These are phyloP conservation scores for Puccinia triticina DNA, from an alignment of 1,284 basidiomycete species.

Conservation along the genomic window DNA sequence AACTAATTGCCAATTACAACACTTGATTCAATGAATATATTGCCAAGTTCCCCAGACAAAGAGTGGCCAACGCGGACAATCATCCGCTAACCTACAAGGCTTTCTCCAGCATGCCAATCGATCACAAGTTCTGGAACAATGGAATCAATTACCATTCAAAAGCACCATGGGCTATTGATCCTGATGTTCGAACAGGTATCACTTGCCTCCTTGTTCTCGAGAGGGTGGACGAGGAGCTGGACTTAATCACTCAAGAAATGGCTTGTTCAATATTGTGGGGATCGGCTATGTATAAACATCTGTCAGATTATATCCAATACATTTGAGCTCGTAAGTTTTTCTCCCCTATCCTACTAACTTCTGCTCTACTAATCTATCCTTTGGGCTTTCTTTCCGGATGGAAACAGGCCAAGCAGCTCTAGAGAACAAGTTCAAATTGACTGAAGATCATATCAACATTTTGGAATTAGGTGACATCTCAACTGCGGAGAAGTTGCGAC, in stretches of 20 bases:
- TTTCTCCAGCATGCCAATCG: not conserved
- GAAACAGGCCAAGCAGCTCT: not conserved
- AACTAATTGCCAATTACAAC: not conserved
- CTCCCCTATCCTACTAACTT: not conserved
- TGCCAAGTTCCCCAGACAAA: not conserved
- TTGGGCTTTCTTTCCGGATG: no score
- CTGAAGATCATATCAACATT: not conserved
- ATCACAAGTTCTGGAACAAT: conserved; percentile 17
- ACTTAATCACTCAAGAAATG: not conserved
- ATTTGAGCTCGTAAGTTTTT: not conserved
- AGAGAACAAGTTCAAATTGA: not conserved
- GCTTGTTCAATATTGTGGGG: not conserved
- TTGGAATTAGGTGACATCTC: not conserved
- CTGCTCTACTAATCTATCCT: not conserved
- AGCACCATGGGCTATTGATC: not conserved
- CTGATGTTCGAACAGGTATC: not conserved
- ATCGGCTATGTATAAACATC: not conserved
- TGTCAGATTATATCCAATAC: not conserved
- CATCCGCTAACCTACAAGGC: not conserved
- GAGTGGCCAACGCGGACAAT: no score
- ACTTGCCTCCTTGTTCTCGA: not conserved
- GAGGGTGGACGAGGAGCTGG: not conserved
- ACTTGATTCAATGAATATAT: not conserved
- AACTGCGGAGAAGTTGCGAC: not conserved
- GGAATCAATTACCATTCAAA: not conserved